A percentile compares a stretch with the other conserved stretches of the same genome.
phyloP scores from a whole-genome alignment of 1,284 basidiomycete species.

The Heterobasidion irregulare region DNA sequence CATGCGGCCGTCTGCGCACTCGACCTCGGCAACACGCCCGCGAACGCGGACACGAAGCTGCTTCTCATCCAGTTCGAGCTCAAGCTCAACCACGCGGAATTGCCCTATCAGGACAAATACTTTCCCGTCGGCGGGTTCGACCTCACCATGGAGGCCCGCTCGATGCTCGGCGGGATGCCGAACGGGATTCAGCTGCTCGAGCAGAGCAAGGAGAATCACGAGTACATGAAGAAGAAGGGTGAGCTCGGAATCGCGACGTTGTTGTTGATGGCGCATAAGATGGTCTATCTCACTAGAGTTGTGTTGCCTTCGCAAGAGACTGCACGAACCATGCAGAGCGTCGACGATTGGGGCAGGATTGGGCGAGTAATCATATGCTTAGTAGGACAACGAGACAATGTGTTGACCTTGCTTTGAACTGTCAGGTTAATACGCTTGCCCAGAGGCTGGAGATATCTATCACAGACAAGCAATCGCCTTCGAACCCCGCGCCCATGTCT shows the following conservation, averaged over 20 bases:
- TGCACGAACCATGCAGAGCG: background rate
- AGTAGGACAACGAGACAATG: too few species aligned
- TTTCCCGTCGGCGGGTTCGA: background rate
- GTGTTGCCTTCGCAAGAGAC: background rate
- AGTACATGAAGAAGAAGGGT: constrained; percentile 5
- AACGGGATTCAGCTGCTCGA: constrained; percentile 1
- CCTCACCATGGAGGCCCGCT: background rate
- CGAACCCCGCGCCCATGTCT: too few species aligned
- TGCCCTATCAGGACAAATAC: background rate
- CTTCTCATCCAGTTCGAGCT: background rate
- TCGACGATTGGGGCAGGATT: background rate
- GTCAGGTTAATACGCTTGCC: too few species aligned
- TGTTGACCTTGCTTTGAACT: too few species aligned
- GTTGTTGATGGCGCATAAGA: constrained; percentile 1
- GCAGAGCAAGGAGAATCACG: background rate
- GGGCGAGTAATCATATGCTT: background rate
- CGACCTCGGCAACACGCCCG: constrained; percentile 1
- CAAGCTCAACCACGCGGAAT: background rate
- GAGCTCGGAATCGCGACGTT: background rate
- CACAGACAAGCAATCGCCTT: too few species aligned
- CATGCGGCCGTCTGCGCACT: constrained; percentile 1
- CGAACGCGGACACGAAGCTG: background rate
- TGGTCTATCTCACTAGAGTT: background rate
- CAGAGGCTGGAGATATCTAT: too few species aligned
- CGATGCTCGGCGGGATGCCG: background rate